Percentiles rank a stretch among this genome's conserved stretches.
phyloP scores from a whole-genome alignment of 176 grass and related monocot species.

The Juncus effusus region DNA sequence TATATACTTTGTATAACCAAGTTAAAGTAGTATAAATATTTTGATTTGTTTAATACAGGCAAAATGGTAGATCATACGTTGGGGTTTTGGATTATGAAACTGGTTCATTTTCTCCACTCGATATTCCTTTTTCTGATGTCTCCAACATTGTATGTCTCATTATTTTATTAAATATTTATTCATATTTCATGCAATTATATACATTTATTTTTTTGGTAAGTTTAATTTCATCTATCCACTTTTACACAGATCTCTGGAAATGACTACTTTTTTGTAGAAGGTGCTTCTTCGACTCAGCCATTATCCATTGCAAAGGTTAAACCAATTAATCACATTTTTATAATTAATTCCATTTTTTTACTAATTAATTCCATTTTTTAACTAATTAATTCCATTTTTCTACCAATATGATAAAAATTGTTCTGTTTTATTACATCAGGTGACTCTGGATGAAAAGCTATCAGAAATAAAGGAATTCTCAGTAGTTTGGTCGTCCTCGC shows the following conservation, averaged over 20 bases:
- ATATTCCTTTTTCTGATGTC: conserved; percentile 71
- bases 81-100: conserved; percentile 65
- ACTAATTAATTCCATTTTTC: no score
- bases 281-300: conserved; percentile 66
- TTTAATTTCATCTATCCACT: conserved; percentile 12
- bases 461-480: conserved; percentile 51
- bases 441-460: conserved; percentile 58
- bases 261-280: conserved; percentile 73
- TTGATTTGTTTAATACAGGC: conserved; percentile 42
- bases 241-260: conserved; percentile 44
- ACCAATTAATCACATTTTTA: conserved; percentile 13
- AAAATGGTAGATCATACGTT: conserved; percentile 76
- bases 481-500: conserved; percentile 77
- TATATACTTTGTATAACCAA: conserved; percentile 20
- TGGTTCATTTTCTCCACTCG: conserved; percentile 63
- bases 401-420: no score
- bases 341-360: conserved; percentile 5
- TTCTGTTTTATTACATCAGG: conserved; percentile 35
- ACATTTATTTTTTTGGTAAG: conserved; percentile 5
- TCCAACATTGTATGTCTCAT: conserved; percentile 56
- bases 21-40: background rate
- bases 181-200: background rate
- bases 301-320: conserved; percentile 82
- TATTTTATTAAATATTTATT: background rate
- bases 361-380: background rate